A percentile compares a stretch with the other conserved stretches of the same genome.
Evolutionary conservation across 1,284 basidiomycete species (phyloP).

Genomic region (Microstroma glucosiphilum): DNA sequence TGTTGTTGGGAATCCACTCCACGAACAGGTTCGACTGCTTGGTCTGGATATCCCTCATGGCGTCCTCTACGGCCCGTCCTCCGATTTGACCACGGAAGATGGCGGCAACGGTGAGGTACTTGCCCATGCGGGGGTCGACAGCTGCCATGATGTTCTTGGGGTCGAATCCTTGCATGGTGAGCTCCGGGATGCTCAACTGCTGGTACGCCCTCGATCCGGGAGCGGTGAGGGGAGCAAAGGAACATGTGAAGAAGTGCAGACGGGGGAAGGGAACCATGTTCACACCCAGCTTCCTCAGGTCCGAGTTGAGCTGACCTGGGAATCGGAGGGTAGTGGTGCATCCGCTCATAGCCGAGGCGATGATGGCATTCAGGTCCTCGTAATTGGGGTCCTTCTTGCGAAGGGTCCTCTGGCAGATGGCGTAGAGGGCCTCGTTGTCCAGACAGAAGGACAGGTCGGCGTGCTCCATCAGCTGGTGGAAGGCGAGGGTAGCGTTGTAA

Average conservation of each 20-base stretch:
- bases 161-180: slow-evolving; percentile 47
- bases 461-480: slow-evolving; percentile 83
- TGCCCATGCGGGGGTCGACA: slow-evolving; percentile 64
- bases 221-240: slow-evolving; percentile 50
- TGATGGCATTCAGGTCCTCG: slow-evolving; percentile 55
- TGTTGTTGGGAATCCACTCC: slow-evolving; percentile 52
- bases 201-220: slow-evolving; percentile 57
- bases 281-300: slow-evolving; percentile 84
- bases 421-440: slow-evolving; percentile 90
- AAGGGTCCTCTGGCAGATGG: slow-evolving; percentile 70
- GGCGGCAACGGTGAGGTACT: slow-evolving; percentile 54
- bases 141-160: slow-evolving; percentile 59
- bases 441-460: slow-evolving; percentile 83
- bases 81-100: slow-evolving; percentile 47
- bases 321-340: slow-evolving; percentile 83
- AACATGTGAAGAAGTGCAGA: slow-evolving; percentile 51
- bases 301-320: slow-evolving; percentile 67
- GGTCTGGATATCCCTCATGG: slow-evolving; percentile 35
- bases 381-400: slow-evolving; percentile 59
- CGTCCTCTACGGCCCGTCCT: slow-evolving; percentile 54
- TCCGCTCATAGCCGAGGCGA: slow-evolving; percentile 81
- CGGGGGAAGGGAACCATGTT: slow-evolving; percentile 61
- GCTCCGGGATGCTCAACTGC: slow-evolving; percentile 46
- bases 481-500: slow-evolving; percentile 82
- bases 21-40: slow-evolving; percentile 34